Evolutionary conservation across 2,329 filamentous ascomycete genomes (phyloP).

Genomic region (Elsinoe fawcettii): DNA sequence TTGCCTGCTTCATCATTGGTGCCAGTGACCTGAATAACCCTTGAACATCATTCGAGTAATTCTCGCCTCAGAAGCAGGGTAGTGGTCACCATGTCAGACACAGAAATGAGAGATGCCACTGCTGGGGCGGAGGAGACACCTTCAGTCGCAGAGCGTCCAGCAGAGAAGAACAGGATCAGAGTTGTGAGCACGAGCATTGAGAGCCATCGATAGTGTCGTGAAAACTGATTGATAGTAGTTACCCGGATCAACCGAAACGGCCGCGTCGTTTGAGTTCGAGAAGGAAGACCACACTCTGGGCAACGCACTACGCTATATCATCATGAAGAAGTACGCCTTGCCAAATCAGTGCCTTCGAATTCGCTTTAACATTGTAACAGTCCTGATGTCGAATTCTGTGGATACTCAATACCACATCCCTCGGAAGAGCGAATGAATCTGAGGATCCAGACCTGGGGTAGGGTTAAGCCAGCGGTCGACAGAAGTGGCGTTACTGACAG

Average conservation of each 20-base stretch:
- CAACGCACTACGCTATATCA: slow-evolving; percentile 87
- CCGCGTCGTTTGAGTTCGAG: slow-evolving; percentile 90
- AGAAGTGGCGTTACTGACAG: slow-evolving; percentile 8
- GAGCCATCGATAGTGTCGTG: background rate
- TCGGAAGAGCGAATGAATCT: slow-evolving; percentile 96
- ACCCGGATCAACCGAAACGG: slow-evolving; percentile 72
- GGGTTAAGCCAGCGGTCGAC: slow-evolving; percentile 29
- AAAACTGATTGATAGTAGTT: slow-evolving; percentile 46
- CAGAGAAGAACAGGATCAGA: slow-evolving; percentile 38
- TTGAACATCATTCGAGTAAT: too few species aligned
- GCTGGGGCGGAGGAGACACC: slow-evolving; percentile 43
- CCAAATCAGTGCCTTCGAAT: background rate
- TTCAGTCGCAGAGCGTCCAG: slow-evolving; percentile 30
- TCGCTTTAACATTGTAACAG: slow-evolving; percentile 39
- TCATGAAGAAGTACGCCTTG: slow-evolving; percentile 83
- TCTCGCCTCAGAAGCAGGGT: background rate
- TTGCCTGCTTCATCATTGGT: slow-evolving; percentile 14
- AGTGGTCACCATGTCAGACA: slow-evolving; percentile 11
- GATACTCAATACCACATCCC: slow-evolving; percentile 94
- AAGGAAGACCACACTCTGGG: slow-evolving; percentile 93
- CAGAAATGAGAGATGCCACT: slow-evolving; percentile 32
- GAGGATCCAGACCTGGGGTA: slow-evolving; percentile 94
- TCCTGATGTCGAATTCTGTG: slow-evolving; percentile 94
- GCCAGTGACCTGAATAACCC: background rate
- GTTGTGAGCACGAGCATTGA: slow-evolving; percentile 32